Evolutionary conservation across 2,329 filamentous ascomycete genomes (phyloP).

Genomic region (Aspergillus arachidicola): DNA sequence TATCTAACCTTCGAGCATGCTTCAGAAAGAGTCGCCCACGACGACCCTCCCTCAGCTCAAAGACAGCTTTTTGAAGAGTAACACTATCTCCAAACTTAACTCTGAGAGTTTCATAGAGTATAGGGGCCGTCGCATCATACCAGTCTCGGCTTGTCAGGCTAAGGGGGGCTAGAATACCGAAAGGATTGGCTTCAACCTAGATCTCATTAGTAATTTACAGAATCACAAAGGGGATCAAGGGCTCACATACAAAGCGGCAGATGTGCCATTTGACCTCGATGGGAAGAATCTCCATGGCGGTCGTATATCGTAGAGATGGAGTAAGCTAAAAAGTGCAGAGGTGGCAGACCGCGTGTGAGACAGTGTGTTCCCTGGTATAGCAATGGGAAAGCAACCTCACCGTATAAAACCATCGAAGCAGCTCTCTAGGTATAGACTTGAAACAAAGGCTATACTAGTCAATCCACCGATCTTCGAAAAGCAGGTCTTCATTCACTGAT

Average conservation of each 20-base stretch:
- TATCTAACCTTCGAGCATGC: not conserved
- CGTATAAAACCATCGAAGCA: too few relatives aligned
- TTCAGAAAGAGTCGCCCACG: not conserved
- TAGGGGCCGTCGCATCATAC: not conserved
- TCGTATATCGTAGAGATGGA: not conserved
- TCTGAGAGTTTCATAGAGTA: not conserved
- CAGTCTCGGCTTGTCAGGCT: not conserved
- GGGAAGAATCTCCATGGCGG: not conserved
- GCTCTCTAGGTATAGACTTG: too few relatives aligned
- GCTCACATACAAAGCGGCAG: not conserved
- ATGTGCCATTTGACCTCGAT: not conserved
- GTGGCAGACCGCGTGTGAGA: too few relatives aligned
- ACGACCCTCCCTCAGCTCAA: not conserved
- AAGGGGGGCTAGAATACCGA: not conserved
- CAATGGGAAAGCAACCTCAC: too few relatives aligned
- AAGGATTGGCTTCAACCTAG: not conserved
- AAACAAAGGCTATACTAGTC: too few relatives aligned
- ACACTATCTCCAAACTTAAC: not conserved
- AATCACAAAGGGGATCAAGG: not conserved
- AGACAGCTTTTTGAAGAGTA: not conserved
- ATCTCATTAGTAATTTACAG: not conserved
- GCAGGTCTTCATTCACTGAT: not conserved
- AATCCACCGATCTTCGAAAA: not conserved
- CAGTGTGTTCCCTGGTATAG: too few relatives aligned
- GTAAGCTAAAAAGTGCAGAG: too few relatives aligned